Evolutionary conservation across 495 filamentous ascomycete genomes (phyloP).

Genomic region (Poronia punctata): DNA sequence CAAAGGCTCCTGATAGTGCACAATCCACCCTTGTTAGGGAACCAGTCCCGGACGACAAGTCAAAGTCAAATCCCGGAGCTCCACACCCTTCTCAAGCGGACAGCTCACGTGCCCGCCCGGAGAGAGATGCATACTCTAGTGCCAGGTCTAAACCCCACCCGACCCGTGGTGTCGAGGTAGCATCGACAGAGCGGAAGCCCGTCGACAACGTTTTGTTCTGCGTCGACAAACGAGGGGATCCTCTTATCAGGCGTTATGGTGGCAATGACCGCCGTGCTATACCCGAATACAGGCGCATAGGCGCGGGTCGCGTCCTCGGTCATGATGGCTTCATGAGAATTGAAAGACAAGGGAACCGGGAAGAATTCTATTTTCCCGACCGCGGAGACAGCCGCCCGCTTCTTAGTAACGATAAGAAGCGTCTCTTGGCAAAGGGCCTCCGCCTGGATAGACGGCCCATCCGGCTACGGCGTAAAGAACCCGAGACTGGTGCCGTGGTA

Average conservation of each 20-base stretch:
- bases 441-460: slow-evolving; percentile 22
- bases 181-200: slow-evolving; percentile 12
- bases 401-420: slow-evolving; percentile 32
- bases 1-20: slow-evolving; percentile 24
- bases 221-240: slow-evolving; percentile 38
- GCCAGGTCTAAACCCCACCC: slow-evolving; percentile 20
- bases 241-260: slow-evolving; percentile 38
- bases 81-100: background rate
- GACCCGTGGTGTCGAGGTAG: slow-evolving; percentile 24
- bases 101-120: slow-evolving; percentile 2
- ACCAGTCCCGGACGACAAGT: slow-evolving; percentile 10
- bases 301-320: slow-evolving; percentile 34
- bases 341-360: slow-evolving; percentile 25
- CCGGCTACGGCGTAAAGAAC: slow-evolving; percentile 14
- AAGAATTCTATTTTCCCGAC: slow-evolving; percentile 29
- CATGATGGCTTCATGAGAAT: slow-evolving; percentile 28
- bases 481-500: slow-evolving; percentile 9
- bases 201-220: slow-evolving; percentile 9
- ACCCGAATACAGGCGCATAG: slow-evolving; percentile 35
- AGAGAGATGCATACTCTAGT: slow-evolving; percentile 15
- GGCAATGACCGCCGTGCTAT: slow-evolving; percentile 32
- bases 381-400: slow-evolving; percentile 24
- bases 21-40: slow-evolving; percentile 5
- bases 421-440: slow-evolving; percentile 20
- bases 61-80: slow-evolving; percentile 9